Evolutionary conservation across 139 green algal species (phyloP).

Genomic region (Auxenochlorella pyrenoidosa): DNA sequence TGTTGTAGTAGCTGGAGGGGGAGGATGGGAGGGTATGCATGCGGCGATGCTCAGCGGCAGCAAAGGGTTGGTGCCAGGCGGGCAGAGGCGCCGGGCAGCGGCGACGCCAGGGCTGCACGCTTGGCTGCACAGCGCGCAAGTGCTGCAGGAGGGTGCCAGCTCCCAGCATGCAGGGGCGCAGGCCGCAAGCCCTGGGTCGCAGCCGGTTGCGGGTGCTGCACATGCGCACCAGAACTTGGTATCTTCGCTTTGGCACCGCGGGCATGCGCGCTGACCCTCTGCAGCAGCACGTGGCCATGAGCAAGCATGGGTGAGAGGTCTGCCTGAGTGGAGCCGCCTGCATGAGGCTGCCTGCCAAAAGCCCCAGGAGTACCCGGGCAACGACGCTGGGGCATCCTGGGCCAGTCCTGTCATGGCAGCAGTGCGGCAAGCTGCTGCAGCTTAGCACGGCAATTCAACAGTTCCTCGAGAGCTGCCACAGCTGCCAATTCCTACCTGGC

Average conservation of each 20-base stretch:
- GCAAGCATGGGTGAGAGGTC: neutral
- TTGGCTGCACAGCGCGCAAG: too few relatives aligned
- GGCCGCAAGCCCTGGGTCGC: neutral
- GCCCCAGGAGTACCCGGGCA: too few relatives aligned
- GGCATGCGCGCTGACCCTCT: slow-evolving; percentile 66
- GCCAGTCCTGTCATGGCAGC: neutral
- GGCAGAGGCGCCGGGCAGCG: too few relatives aligned
- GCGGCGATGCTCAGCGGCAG: neutral
- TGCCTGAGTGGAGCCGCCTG: too few relatives aligned
- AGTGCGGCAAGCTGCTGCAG: neutral
- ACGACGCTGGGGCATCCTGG: too few relatives aligned
- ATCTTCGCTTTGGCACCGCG: slow-evolving; percentile 80
- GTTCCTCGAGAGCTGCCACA: neutral
- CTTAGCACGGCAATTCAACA: neutral
- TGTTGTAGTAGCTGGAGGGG: slow-evolving; percentile 98
- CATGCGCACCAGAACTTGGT: slow-evolving; percentile 74
- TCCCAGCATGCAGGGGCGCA: neutral
- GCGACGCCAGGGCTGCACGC: too few relatives aligned
- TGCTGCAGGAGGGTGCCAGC: too few relatives aligned
- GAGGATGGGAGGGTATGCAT: neutral
- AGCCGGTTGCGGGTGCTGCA: neutral
- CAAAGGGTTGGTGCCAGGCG: neutral
- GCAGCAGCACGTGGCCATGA: neutral
- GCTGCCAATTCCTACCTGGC: neutral
- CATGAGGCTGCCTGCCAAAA: too few relatives aligned